Evolutionary conservation across 345 rosid genomes (phyloP), one percentile per base, ranked within the genome.

Genomic region (Arabis alpina): DNA sequence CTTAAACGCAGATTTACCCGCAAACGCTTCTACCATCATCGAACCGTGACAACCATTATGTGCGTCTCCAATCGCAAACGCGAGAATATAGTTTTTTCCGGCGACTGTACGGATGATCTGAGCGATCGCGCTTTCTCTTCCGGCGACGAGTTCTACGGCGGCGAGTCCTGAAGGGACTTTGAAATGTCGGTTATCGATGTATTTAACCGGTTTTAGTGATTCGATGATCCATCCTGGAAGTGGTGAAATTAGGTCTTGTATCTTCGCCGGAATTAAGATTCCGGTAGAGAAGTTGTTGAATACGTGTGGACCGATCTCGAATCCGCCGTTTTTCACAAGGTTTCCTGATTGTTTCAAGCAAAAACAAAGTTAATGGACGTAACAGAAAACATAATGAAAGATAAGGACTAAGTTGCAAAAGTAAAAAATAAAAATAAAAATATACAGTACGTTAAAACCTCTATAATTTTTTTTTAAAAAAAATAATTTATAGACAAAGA

Each of bases 201-300:
- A 88, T 68, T 88, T 93, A 0, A 90, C 87, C 0, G 97, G 95
- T 64, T 86, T 88, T n/a, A 90, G 73, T 13, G 98, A 93, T 68
- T 90, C 97, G 9, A 93, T 28, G 64, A 93, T 90, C 98, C 97
- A 93, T 5, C 98, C 93, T 0, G 90, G 93, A 34, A 90, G 87
- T 0, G 97, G 95, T 15, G 98, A 90, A 50, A 86, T 83, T 2
- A 57, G 10, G 75, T 87, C 90, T 37, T 48, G 66, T 25, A 61
- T 51, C 66, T 80, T 83, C 4, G 93, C 76, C 19, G 93, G 98
- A 27, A 90, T 74, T 56, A 92, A 85, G 54, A 88, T 82, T 6
- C 95, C 98, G 4, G 95, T 90, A 1, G 98, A 90, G 76, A 73
- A 90, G 81, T 90, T 90, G 55, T 69, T 85, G 91, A 92, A 88